These are phyloP conservation scores for Rugosomyces carneus DNA, from an alignment of 1,284 basidiomycete species.

Conservation along the genomic window DNA sequence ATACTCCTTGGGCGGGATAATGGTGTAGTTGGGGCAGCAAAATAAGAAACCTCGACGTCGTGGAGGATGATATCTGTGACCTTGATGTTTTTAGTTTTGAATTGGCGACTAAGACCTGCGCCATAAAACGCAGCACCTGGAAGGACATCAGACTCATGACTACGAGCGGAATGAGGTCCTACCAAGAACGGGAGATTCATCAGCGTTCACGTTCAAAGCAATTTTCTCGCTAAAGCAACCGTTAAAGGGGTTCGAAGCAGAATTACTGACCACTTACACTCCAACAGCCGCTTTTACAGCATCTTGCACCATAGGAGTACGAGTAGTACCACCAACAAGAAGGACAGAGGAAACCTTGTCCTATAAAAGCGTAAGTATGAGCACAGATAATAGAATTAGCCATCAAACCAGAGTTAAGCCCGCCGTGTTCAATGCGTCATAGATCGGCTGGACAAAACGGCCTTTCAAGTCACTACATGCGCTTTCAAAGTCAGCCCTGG, in stretches of 20 bases:
- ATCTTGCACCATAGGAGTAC: constrained; percentile 89
- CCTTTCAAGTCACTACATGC: constrained; percentile 57
- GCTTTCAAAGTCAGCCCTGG: constrained; percentile 74
- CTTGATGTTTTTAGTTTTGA: constrained; percentile 94
- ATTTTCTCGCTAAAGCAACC: constrained; percentile 57
- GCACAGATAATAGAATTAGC: constrained; percentile 54
- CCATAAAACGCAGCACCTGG: constrained; percentile 85
- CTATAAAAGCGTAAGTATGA: constrained; percentile 28
- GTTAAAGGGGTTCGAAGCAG: constrained; percentile 8
- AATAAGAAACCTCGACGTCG: constrained; percentile 75
- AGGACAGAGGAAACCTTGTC: constrained; percentile 84
- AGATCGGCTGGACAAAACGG: constrained; percentile 69
- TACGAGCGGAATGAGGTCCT: constrained; percentile 12
- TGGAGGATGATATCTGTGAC: constrained; percentile 69
- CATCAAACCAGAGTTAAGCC: constrained; percentile 55
- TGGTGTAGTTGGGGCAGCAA: constrained; percentile 49
- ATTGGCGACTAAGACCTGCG: constrained; percentile 83
- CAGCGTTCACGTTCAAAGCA: constrained; percentile 93
- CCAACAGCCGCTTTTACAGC: constrained; percentile 76
- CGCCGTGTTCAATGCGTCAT: constrained; percentile 69
- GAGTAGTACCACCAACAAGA: constrained; percentile 83
- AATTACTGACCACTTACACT: constrained; percentile 40
- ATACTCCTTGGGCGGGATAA: constrained; percentile 58
- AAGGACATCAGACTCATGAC: neutral
- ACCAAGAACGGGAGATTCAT: constrained; percentile 94